Evolutionary conservation across 2,329 filamentous ascomycete species (phyloP), one percentile per base, ranked within the genome.

Genomic region (Xylariaceae sp.): DNA sequence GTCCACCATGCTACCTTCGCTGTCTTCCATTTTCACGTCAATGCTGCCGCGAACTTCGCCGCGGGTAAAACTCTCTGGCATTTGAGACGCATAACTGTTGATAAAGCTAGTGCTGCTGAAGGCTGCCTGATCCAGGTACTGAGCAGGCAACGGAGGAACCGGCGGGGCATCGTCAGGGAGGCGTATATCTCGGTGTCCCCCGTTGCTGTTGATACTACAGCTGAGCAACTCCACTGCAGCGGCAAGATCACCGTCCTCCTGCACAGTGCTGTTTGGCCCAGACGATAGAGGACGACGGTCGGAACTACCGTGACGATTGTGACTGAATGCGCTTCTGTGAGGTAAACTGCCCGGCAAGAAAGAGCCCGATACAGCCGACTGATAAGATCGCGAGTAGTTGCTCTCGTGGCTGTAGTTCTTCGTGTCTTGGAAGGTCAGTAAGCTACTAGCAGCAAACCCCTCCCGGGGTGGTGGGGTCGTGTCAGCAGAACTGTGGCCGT

Each of bases 401-500:
- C 76, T 76, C 43, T 76, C 76, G 61, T 72, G 78, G 66, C 81
- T 84, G 63, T 81, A 80, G 50, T 83, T 78, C 71, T 87, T 86
- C 44, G 72, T 64, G 63, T 77, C 72, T 59, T 76, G 72, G 62
- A 80, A 79, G 15, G 74, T 74, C 49, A 65, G 47, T 5, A 72
- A 70, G 50, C 76, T 80, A 51, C 79, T 74, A 30, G 80, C 74
- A 59, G 75, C 74, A 60, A 85, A 79, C 50, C 81, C 79, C 54
- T 92, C 88, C 63, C 86, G 83, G 18, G 92, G 92, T 49, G 92
- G 92, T 43, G 94, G 94, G 15, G 92, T 96, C 45, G 92, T 97
- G 69, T 96, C 90, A 37, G 87, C 85, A 49, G 92, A 97, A 76
- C 91, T 95, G 66, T 85, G 80, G 50, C 83, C 82, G 53, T 89